Evolutionary conservation across 2,329 filamentous ascomycete genomes (phyloP).

Genomic region (Colletotrichum destructivum): DNA sequence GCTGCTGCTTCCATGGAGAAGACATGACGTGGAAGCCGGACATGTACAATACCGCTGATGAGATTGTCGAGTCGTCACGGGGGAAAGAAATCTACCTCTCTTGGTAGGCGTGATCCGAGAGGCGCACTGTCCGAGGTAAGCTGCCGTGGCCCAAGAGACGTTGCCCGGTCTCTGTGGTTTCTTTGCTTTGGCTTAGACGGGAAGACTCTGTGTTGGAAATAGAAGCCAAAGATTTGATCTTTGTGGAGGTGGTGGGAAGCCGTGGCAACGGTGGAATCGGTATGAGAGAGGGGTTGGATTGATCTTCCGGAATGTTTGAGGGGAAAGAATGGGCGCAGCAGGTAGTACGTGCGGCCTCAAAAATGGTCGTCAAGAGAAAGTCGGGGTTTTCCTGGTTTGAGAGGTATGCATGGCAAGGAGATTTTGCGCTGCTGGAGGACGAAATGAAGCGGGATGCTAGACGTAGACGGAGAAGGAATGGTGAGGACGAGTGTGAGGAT

Average conservation of each 20-base stretch:
- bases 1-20: slow-evolving; percentile 75
- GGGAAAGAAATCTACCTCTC: neutral
- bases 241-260: neutral
- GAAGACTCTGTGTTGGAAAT: slow-evolving; percentile 2
- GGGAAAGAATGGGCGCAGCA: neutral
- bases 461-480: slow-evolving; percentile 4
- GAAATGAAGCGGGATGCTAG: neutral
- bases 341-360: neutral
- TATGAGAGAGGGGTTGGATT: slow-evolving; percentile 13
- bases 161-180: neutral
- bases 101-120: neutral
- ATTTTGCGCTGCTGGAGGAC: slow-evolving; percentile 9
- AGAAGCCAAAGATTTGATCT: neutral
- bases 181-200: neutral
- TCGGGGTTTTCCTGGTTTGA: neutral
- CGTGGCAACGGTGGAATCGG: slow-evolving; percentile 27
- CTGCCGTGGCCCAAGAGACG: neutral
- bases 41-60: slow-evolving; percentile 5
- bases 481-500: neutral
- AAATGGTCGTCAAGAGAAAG: no score
- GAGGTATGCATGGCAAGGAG: neutral
- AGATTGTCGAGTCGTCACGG: neutral
- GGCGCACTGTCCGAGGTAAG: neutral
- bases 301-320: slow-evolving; percentile 18
- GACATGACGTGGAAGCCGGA: slow-evolving; percentile 61